Conservation (phyloP, 2,329 filamentous ascomycete species). For the Aurifilum marmelostoma region DNA sequence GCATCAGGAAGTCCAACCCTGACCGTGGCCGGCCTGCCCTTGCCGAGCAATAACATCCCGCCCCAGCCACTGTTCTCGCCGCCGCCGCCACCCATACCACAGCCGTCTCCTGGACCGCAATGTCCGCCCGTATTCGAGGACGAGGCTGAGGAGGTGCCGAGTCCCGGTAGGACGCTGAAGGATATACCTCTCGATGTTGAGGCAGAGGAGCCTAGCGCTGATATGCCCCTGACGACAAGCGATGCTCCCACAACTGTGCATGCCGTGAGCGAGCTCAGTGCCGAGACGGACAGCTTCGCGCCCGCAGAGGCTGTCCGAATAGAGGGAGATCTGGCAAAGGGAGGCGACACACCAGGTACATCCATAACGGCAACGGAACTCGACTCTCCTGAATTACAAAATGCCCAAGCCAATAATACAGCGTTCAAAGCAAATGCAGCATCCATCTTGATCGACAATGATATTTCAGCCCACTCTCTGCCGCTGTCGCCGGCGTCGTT, state of each 20-base stretch:
- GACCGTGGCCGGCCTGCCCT: constrained; percentile 41
- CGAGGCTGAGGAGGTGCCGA: constrained; percentile 38
- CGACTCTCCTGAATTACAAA: not conserved
- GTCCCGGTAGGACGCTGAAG: constrained; percentile 35
- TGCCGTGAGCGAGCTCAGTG: not conserved
- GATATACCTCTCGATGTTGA: constrained; percentile 17
- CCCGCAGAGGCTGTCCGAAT: not conserved
- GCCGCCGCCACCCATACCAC: constrained; percentile 32
- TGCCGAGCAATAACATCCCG: constrained; percentile 25
- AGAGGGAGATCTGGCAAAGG: not conserved
- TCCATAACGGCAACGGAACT: not conserved
- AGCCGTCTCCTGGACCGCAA: constrained; percentile 33
- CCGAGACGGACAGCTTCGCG: not conserved
- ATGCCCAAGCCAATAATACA: not conserved
- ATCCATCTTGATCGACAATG: not conserved
- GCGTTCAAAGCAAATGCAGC: not conserved
- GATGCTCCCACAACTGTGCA: not conserved
- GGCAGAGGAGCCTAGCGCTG: not conserved
- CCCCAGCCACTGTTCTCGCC: constrained; percentile 34
- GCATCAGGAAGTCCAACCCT: constrained; percentile 55
- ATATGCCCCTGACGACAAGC: not conserved
- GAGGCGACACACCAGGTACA: not conserved
- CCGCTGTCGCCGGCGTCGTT: not conserved
- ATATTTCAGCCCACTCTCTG: not conserved
- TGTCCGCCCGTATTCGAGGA: constrained; percentile 48